Evolutionary conservation across 345 rosid species (phyloP), one percentile per base, ranked within the genome.

Genomic region (Durio zibethinus): DNA sequence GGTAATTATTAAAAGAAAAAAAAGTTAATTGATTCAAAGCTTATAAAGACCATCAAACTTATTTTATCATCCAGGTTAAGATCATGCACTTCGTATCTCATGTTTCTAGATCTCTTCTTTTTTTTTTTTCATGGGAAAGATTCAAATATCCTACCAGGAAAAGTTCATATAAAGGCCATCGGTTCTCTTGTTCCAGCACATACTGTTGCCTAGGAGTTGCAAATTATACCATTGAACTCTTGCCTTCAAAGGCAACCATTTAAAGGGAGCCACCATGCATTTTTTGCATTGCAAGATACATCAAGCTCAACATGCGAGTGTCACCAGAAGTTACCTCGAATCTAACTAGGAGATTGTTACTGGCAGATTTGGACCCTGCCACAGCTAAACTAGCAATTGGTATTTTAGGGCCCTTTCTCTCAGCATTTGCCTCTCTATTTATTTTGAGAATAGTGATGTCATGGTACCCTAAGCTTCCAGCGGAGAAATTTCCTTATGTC

Each of bases 381-480:
- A 90, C 92, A 0, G 98, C 95, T 0, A 94, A 93, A 86, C 67
- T 90, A 35, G 90, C 90, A 3, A 87, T 92, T 16, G 84, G 92
- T 21, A 76, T 93, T 45, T 77, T 93, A 70, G 94, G 98, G 38
- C 97, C 97, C 0, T 78, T 88, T 23, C 88, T 91, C 76, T 90
- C 98, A 1, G 92, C 87, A 10, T 93, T 95, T 79, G 85, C 84
- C 2, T 93, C 92, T 86, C 83, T 93, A 0, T 95, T 95, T 38
- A 84, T 95, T 9, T 1, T 88, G 84, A 89, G 98, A 67, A 91
- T 93, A 63, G 81, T 95, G 16, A 95, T 95, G 99, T 93, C 98
- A 45, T 95, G 99, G 97, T 95, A 95, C 76, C 99, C 98, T 0
- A 93, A 89, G 81, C 92, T 95, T 77, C 99, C 98, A 0, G 94